These are phyloP conservation scores for Ganoderma sp. DNA, from an alignment of 1,284 basidiomycete species.

Conservation along the genomic window DNA sequence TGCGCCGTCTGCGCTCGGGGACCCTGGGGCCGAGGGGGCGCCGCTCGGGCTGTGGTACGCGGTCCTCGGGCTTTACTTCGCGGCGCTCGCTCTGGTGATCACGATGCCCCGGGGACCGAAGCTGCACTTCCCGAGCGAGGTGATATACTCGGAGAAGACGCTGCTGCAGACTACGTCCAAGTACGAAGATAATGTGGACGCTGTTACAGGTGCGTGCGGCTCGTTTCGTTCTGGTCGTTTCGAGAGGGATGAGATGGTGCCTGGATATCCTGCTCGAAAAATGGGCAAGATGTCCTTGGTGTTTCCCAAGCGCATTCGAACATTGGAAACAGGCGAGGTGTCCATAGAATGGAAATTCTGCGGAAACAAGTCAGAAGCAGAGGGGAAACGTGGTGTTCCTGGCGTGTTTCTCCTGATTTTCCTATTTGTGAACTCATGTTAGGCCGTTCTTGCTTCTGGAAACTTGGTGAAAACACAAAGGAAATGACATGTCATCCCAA, in stretches of 20 bases:
- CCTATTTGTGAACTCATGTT: too few species aligned
- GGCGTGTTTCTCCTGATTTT: too few species aligned
- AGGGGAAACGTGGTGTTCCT: too few species aligned
- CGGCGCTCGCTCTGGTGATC: slow-evolving; percentile 54
- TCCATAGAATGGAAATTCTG: too few species aligned
- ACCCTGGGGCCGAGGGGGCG: background rate
- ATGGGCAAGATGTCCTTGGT: too few species aligned
- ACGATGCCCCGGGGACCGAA: slow-evolving; percentile 75
- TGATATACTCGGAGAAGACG: slow-evolving; percentile 77
- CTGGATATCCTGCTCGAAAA: background rate
- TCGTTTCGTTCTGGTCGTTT: background rate
- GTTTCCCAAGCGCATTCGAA: too few species aligned
- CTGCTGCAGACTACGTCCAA: slow-evolving; percentile 59
- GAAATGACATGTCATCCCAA: too few species aligned
- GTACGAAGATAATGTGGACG: slow-evolving; percentile 70
- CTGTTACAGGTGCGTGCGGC: slow-evolving; percentile 51
- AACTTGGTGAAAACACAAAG: too few species aligned
- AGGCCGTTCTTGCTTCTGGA: too few species aligned
- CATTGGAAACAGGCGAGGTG: too few species aligned
- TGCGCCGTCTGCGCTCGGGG: background rate
- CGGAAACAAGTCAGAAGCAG: too few species aligned
- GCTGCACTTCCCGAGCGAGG: slow-evolving; percentile 71
- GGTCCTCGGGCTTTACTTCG: slow-evolving; percentile 55
- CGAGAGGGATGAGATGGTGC: background rate
- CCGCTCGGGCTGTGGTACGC: slow-evolving; percentile 51